Base-by-base conservation (phyloP, 108 stramenopile species). In the Cyclotella choctawhatcheeana region DNA sequence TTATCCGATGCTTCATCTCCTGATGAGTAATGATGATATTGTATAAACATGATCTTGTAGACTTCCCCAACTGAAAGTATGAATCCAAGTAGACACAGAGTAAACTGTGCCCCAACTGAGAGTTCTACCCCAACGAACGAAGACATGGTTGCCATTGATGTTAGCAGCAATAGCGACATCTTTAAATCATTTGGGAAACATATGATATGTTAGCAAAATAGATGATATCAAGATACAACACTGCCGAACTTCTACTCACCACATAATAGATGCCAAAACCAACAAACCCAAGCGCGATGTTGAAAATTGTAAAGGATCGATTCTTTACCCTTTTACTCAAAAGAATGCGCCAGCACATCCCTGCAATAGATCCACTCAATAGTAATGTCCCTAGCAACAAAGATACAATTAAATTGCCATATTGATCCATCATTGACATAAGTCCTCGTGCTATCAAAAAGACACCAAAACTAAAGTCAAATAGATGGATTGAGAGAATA, bases 251-350 rank as follows among this genome's bases (percentile, higher is more conserved):
- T 14, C 31, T 37, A 40, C 59, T 60, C 35, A 60, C 59, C 59
- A 40, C 37, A 13, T 60, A 60, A 21, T 60, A 60, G 21, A 60
- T 13, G 18, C 37, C 59, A 60, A 60, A 40, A 20, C 37, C 14
- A 60, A 60, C 40, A 12, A 60, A 37, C 2, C 35, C 35, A 40
- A 40, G 20, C 5, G 35, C 35, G 16, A 40, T 20, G 13, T 35
- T 60, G 21, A 60, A 60, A 17, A 37, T 26, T 21, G 37, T 40
- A 34, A 40, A 40, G 12, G 35, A 60, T 22, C 59, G 33, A 20
- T 40, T 35, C 1, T 29, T 3, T 12, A 37, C 3, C 34, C 22
- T 18, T 4, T 60, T 21, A 40, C 35, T 24, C 10, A 60, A 21
- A 0, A 35, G 59, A 60, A 5, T 40, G 2, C 40, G 59, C 34